Evolutionary conservation across 1,284 basidiomycete species (phyloP).

Genomic region (Ceratobasidium sp.): DNA sequence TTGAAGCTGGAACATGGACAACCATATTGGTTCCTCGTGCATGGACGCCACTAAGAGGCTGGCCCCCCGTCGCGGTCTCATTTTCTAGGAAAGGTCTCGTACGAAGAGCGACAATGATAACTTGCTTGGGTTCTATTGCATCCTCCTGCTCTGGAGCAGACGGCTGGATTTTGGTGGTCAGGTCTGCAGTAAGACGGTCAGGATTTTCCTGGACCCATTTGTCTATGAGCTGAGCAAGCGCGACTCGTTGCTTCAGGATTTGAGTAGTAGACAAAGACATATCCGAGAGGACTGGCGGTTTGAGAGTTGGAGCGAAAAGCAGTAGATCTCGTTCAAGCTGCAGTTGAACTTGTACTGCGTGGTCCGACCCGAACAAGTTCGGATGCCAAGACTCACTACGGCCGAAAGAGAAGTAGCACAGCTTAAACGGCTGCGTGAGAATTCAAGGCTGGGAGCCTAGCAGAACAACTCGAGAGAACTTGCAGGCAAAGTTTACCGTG

Average conservation of each 20-base stretch:
- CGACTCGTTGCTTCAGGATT: constrained; percentile 27
- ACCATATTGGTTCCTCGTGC: constrained; percentile 57
- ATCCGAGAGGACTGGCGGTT: not conserved
- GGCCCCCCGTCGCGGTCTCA: constrained; percentile 48
- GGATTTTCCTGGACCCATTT: constrained; percentile 37
- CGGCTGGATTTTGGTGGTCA: not conserved
- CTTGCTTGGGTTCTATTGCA: constrained; percentile 48
- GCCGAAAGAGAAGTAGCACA: too few species aligned
- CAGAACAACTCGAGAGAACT: too few species aligned
- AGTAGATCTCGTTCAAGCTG: too few species aligned
- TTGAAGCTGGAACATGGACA: constrained; percentile 59
- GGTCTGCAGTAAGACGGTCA: not conserved
- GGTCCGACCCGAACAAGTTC: too few species aligned
- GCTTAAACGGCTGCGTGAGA: too few species aligned
- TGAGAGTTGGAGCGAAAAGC: too few species aligned
- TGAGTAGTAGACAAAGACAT: constrained; percentile 40
- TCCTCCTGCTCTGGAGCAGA: constrained; percentile 39
- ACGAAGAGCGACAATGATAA: constrained; percentile 59
- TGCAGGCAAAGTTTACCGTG: too few species aligned
- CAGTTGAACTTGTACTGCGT: too few species aligned
- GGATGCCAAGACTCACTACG: too few species aligned
- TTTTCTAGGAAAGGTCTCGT: constrained; percentile 58
- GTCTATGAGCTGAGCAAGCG: constrained; percentile 23
- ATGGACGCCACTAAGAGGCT: constrained; percentile 51
- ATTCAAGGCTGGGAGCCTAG: too few species aligned